A percentile compares a stretch with the other conserved stretches of the same genome.
Conservation (phyloP, 805 yeast genomes). For the Crinitomyces ghanaensis region DNA sequence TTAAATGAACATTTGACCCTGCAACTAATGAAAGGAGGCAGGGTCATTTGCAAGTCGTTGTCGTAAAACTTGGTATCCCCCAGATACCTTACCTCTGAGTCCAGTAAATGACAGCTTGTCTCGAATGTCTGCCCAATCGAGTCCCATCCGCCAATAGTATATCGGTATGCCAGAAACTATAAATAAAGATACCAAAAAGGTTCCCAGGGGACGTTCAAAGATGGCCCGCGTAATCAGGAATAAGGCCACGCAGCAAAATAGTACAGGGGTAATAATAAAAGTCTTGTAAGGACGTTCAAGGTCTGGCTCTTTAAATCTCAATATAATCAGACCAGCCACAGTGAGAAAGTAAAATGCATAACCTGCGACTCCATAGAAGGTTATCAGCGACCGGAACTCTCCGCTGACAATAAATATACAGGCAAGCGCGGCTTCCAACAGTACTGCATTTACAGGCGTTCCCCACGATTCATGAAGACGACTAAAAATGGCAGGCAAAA, state of each 20-base stretch:
- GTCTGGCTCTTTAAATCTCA: conserved; percentile 26
- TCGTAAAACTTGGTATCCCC: not conserved
- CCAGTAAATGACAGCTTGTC: not conserved
- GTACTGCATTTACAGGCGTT: conserved; percentile 27
- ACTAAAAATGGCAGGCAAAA: conserved; percentile 24
- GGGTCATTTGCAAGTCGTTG: not conserved
- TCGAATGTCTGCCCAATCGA: not conserved
- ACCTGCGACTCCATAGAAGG: conserved; percentile 29
- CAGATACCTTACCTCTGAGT: not conserved
- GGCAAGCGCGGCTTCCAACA: conserved; percentile 24
- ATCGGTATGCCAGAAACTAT: conserved; percentile 24
- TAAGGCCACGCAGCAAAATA: conserved; percentile 29
- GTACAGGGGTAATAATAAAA: conserved; percentile 26
- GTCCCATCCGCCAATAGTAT: conserved; percentile 14
- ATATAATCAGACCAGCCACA: conserved; percentile 28
- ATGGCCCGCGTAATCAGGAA: conserved; percentile 25
- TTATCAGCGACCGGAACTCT: conserved; percentile 26
- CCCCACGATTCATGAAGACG: conserved; percentile 14
- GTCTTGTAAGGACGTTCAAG: conserved; percentile 29
- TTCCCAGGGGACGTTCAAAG: conserved; percentile 25
- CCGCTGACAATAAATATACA: conserved; percentile 26
- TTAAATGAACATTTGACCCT: not conserved
- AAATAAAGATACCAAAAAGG: conserved; percentile 21
- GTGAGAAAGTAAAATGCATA: conserved; percentile 26
- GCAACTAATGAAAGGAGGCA: conserved; percentile 1